phyloP scores from a whole-genome alignment of 768 basidiomycete species.

The Boletus pseudopeckii region DNA sequence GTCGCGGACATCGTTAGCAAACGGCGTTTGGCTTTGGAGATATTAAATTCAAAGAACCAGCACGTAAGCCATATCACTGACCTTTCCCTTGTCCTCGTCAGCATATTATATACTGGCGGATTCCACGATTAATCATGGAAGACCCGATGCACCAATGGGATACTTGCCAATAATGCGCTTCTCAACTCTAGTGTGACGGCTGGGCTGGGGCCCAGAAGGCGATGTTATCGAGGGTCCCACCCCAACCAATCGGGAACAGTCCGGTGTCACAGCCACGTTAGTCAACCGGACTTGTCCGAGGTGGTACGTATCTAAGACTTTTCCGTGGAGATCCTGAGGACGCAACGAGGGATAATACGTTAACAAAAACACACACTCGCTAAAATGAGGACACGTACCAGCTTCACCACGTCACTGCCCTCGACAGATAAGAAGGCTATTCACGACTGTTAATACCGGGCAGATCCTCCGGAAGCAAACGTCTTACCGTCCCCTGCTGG shows the following conservation, averaged over 20 bases:
- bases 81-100: constrained; percentile 43
- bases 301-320: constrained; percentile 40
- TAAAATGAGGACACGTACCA: constrained; percentile 30
- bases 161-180: constrained; percentile 51
- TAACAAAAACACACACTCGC: constrained; percentile 7
- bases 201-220: constrained; percentile 43
- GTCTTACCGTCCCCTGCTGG: constrained; percentile 44
- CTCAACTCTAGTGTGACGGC: constrained; percentile 45
- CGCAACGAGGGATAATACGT: constrained; percentile 13
- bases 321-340: constrained; percentile 43
- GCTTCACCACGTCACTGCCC: constrained; percentile 43
- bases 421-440: constrained; percentile 54
- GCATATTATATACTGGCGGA: constrained; percentile 46
- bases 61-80: constrained; percentile 19
- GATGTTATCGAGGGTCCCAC: constrained; percentile 48
- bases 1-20: constrained; percentile 54
- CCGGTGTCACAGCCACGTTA: constrained; percentile 49
- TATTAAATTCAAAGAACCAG: constrained; percentile 10
- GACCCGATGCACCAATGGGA: not conserved
- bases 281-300: constrained; percentile 46
- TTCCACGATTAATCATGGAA: constrained; percentile 1
- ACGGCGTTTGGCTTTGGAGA: constrained; percentile 46
- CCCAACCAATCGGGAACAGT: constrained; percentile 44
- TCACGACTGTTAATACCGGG: constrained; percentile 13
- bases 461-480: constrained; percentile 1